phyloP scores from a whole-genome alignment of 331 rosid genomes.

The Rhamnella rubrinervis region DNA sequence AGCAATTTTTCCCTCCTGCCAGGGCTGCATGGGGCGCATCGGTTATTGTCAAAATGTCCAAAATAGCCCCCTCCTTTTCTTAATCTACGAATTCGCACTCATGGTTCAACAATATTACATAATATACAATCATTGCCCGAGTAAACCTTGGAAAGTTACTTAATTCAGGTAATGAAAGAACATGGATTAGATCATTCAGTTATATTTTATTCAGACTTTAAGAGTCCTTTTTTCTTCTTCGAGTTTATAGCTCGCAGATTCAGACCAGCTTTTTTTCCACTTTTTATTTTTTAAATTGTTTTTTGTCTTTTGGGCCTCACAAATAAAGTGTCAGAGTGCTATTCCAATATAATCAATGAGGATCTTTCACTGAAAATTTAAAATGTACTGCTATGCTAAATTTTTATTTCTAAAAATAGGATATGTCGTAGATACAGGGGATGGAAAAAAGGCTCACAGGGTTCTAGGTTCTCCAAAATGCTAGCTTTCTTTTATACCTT shows the following conservation, averaged over 20 bases:
- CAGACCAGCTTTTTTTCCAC: no score
- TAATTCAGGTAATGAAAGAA: neutral
- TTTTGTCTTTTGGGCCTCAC: no score
- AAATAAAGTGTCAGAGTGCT: no score
- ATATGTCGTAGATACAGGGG: neutral
- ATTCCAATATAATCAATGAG: neutral
- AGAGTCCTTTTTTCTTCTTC: no score
- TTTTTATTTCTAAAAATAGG: neutral
- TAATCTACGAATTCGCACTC: no score
- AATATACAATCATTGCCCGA: no score
- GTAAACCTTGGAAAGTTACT: neutral
- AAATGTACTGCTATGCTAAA: neutral
- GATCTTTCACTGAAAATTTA: neutral
- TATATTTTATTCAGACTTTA: no score
- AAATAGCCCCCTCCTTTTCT: neutral
- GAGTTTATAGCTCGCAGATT: no score
- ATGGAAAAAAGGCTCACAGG: neutral
- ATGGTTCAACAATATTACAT: no score
- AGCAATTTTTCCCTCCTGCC: neutral
- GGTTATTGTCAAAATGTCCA: neutral
- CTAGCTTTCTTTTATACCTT: neutral
- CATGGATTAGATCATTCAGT: neutral
- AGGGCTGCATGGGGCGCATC: slow-evolving; percentile 15
- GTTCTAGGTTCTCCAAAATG: neutral
- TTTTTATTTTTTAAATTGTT: no score